These are phyloP conservation scores for Neurospora sp. DNA, from an alignment of 495 filamentous ascomycete genomes.

Conservation along the genomic window DNA sequence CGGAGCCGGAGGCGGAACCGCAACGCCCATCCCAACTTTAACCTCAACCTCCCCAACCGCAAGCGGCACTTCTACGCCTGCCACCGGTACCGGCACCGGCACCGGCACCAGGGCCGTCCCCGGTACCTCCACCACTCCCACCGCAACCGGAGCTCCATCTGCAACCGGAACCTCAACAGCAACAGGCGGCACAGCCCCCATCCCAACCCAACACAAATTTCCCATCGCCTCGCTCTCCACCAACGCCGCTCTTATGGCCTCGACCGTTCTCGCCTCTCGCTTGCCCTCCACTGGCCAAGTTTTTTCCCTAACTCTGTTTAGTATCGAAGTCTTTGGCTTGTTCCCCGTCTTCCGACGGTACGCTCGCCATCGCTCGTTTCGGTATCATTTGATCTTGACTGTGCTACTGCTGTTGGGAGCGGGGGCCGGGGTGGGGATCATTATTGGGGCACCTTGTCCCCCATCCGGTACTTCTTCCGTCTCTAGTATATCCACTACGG, in stretches of 20 bases:
- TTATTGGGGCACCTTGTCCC: slow-evolving; percentile 28
- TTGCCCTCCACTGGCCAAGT: slow-evolving; percentile 85
- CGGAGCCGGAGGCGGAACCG: neutral
- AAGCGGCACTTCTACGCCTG: neutral
- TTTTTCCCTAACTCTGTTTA: slow-evolving; percentile 62
- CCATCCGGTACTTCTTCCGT: neutral
- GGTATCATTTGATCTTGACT: slow-evolving; percentile 69
- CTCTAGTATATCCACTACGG: too few species aligned
- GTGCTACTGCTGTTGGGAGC: slow-evolving; percentile 69
- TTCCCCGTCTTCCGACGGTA: slow-evolving; percentile 92
- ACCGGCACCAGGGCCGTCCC: neutral
- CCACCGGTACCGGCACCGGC: neutral
- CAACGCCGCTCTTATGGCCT: slow-evolving; percentile 91
- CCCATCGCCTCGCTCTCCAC: slow-evolving; percentile 78
- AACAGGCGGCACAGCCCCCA: neutral
- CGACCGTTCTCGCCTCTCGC: slow-evolving; percentile 71
- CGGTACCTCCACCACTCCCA: neutral
- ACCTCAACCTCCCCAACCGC: neutral
- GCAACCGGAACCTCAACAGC: neutral
- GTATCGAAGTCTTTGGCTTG: slow-evolving; percentile 89
- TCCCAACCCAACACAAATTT: slow-evolving; percentile 32
- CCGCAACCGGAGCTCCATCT: neutral
- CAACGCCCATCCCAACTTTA: neutral
- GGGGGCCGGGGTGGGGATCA: slow-evolving; percentile 66
- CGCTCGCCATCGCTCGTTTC: slow-evolving; percentile 73